A percentile compares a stretch with the other conserved stretches of the same genome.
Evolutionary conservation across 2,329 filamentous ascomycete genomes (phyloP).

Genomic region (Aspergillus brasiliensis): DNA sequence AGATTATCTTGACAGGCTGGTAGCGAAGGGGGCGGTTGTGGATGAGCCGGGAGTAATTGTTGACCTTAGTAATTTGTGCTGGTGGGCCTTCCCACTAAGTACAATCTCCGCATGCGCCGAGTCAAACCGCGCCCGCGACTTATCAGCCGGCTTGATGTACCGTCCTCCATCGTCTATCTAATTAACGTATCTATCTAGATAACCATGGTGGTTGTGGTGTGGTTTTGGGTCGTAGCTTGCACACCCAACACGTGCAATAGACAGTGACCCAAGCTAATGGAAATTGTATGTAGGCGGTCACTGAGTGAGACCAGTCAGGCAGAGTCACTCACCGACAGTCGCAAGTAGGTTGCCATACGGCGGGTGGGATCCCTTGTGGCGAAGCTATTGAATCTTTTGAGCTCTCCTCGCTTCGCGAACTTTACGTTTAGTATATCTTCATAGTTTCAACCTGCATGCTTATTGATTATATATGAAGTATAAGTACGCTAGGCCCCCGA

Average conservation of each 20-base stretch:
- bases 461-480: neutral
- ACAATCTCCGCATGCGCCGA: neutral
- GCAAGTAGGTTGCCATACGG: neutral
- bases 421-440: neutral
- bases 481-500: neutral
- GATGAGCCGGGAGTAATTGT: too few relatives aligned
- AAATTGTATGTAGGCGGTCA: neutral
- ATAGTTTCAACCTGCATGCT: neutral
- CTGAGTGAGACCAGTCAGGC: neutral
- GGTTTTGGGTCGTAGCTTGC: neutral
- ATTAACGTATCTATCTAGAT: neutral
- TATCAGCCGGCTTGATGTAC: neutral
- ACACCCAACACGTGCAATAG: neutral
- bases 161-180: neutral
- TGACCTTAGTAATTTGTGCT: neutral
- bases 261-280: neutral
- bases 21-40: neutral
- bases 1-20: too few relatives aligned
- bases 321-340: conserved; percentile 1
- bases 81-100: neutral
- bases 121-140: neutral
- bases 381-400: conserved; percentile 16
- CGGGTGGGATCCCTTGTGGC: conserved; percentile 8
- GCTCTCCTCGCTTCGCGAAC: conserved; percentile 11
- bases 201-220: neutral